These are phyloP conservation scores for Abortiporus biennis DNA, from an alignment of 1,284 basidiomycete genomes.

Conservation along the genomic window DNA sequence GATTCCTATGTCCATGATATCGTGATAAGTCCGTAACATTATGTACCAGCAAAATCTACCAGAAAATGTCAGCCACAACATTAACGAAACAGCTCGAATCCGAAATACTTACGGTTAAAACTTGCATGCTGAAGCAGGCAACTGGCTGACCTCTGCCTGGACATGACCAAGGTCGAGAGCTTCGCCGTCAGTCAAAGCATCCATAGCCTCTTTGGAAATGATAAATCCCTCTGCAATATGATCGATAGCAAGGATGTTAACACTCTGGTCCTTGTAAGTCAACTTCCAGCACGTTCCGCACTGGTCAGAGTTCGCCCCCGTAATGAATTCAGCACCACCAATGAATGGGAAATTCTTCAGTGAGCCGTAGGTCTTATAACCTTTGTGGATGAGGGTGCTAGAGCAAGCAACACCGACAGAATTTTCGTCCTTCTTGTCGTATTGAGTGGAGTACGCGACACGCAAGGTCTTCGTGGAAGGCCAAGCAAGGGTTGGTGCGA, in stretches of 20 bases:
- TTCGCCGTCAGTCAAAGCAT: conserved; percentile 19
- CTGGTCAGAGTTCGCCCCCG: conserved; percentile 30
- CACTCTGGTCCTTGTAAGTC: conserved; percentile 28
- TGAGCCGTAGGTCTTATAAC: conserved; percentile 36
- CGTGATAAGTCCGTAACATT: too few species aligned
- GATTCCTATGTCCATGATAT: too few species aligned
- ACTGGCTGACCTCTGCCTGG: too few species aligned
- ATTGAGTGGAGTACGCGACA: conserved; percentile 34
- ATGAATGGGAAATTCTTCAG: conserved; percentile 44
- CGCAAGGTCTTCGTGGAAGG: conserved; percentile 19
- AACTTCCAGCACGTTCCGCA: conserved; percentile 44
- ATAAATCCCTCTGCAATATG: conserved; percentile 30
- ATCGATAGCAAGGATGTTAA: conserved; percentile 38
- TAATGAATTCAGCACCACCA: conserved; percentile 38
- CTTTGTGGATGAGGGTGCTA: conserved; percentile 36
- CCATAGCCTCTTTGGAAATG: conserved; percentile 26
- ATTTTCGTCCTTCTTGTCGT: conserved; percentile 29
- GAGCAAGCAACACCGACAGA: conserved; percentile 41
- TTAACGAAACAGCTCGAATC: too few species aligned
- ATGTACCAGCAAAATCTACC: too few species aligned
- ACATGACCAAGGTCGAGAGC: conserved; percentile 17
- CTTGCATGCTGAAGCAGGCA: too few species aligned
- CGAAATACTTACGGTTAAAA: too few species aligned
- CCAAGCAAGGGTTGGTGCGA: conserved; percentile 17
- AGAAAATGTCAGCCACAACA: too few species aligned